These are phyloP conservation scores for Heliosperma pusillum DNA, from an alignment of 148 eudicot genomes.

Conservation along the genomic window DNA sequence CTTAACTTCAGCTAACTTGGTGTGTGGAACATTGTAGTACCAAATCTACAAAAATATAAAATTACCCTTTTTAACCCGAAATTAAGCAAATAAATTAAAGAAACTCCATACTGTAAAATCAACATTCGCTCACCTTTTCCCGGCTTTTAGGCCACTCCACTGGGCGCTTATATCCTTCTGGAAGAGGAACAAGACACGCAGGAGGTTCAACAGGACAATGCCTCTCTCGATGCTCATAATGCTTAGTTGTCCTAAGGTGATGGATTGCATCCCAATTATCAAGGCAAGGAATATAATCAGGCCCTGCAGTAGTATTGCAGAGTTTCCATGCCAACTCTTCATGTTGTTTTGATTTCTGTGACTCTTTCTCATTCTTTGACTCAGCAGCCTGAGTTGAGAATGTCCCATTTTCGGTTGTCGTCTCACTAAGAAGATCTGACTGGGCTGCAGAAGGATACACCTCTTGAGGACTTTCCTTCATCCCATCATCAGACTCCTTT, in stretches of 20 bases:
- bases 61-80: background rate
- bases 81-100: background rate
- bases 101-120: background rate
- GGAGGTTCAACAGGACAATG: conserved; percentile 86
- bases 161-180: conserved; percentile 75
- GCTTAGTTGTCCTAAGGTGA: conserved; percentile 66
- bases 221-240: conserved; percentile 90
- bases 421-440: conserved; percentile 70
- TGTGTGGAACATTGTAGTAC: conserved; percentile 90
- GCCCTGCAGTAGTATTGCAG: conserved; percentile 75
- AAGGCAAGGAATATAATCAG: conserved; percentile 93
- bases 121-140: conserved; percentile 50
- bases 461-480: conserved; percentile 39
- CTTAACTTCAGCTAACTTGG: conserved; percentile 69
- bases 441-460: conserved; percentile 75
- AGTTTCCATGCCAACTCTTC: conserved; percentile 50
- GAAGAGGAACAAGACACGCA: conserved; percentile 91
- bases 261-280: conserved; percentile 76
- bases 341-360: conserved; percentile 36
- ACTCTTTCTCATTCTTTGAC: conserved; percentile 72
- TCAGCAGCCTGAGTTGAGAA: conserved; percentile 74
- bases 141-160: conserved; percentile 89
- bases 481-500: conserved; percentile 37
- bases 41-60: conserved; percentile 57
- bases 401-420: conserved; percentile 58